Evolutionary conservation across 1,284 basidiomycete genomes (phyloP), one percentile per base, ranked within the genome.

Genomic region (Pascua sp.): DNA sequence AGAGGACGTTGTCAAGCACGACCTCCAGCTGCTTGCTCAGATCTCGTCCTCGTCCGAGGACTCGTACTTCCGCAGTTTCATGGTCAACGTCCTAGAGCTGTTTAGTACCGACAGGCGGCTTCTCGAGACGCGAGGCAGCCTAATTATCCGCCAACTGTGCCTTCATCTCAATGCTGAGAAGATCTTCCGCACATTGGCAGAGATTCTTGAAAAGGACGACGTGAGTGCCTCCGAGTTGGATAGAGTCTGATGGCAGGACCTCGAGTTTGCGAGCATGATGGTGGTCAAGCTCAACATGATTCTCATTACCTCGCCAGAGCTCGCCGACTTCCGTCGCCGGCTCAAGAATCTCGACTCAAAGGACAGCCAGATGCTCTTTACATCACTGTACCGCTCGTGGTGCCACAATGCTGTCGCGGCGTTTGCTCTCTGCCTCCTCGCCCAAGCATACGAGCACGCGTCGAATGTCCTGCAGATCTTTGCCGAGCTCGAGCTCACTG

Each of bases 401-500:
- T 98, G 93, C 74, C 96, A 98, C 72, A 98, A 98, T 70, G 90
- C 96, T 0, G 93, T 98, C 24, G 89, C 96, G 0, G 92, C 93
- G 0, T 96, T 99, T 71, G 91, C 92, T 1, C 82, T 99, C 4
- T 99, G 96, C 75, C 82, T 99, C 17, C 81, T 98, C 11, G 93
- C 95, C 0, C 96, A 98, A 77, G 94, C 95, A 5, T 99, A 98
- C 69, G 96, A 99, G 73, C 96, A 98, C 76, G 96, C 96, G 1
- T 96, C 91, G 42, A 96, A 95, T 73, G 81, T 99, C 36, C 81
- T 99, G n/a, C 88, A 90, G 57, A 97, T 98, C 63, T 97, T 99
- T 69, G 95, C 94, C 62, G 94, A 98, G 57, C 81, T 98, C 44
- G 96, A 99, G 74, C 90, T 98, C 64, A 98, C 94, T 0, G 93